Evolutionary conservation across 2,329 filamentous ascomycete genomes (phyloP).

Genomic region (Neonectria faginata): DNA sequence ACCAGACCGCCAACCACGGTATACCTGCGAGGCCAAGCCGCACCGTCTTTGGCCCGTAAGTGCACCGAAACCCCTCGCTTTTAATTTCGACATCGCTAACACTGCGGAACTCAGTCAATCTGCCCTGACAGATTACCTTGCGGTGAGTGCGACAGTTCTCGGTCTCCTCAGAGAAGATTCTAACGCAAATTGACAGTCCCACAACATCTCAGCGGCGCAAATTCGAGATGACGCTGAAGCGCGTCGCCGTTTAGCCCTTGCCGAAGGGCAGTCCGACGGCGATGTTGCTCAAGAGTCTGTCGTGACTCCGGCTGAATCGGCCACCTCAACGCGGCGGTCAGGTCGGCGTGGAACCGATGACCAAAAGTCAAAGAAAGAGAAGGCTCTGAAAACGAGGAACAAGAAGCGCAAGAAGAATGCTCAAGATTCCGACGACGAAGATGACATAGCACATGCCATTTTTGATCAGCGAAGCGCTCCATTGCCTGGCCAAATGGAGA

Average conservation of each 20-base stretch:
- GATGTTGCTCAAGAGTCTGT: conserved; percentile 39
- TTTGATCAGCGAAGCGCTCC: conserved; percentile 63
- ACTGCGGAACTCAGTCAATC: conserved; percentile 54
- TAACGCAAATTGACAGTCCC: conserved; percentile 60
- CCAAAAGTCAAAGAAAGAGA: conserved; percentile 53
- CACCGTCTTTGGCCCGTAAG: conserved; percentile 56
- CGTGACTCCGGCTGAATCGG: conserved; percentile 38
- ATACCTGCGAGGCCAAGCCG: conserved; percentile 42
- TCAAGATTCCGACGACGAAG: conserved; percentile 59
- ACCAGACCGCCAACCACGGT: background rate
- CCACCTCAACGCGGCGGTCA: conserved; percentile 44
- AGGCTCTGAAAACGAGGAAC: conserved; percentile 70
- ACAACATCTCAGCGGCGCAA: conserved; percentile 75
- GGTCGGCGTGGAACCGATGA: conserved; percentile 43
- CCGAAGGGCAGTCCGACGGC: conserved; percentile 30
- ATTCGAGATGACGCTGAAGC: conserved; percentile 64
- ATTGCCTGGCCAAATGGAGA: conserved; percentile 86
- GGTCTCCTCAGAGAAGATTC: background rate
- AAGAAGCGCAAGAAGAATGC: conserved; percentile 62
- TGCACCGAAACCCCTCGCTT: background rate
- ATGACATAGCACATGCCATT: conserved; percentile 62
- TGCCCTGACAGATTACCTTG: conserved; percentile 65
- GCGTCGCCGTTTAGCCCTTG: conserved; percentile 57
- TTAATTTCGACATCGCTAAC: conserved; percentile 22
- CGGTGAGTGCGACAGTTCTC: conserved; percentile 49